phyloP scores from a whole-genome alignment of 768 basidiomycete genomes.

The Podaxis sp. region DNA sequence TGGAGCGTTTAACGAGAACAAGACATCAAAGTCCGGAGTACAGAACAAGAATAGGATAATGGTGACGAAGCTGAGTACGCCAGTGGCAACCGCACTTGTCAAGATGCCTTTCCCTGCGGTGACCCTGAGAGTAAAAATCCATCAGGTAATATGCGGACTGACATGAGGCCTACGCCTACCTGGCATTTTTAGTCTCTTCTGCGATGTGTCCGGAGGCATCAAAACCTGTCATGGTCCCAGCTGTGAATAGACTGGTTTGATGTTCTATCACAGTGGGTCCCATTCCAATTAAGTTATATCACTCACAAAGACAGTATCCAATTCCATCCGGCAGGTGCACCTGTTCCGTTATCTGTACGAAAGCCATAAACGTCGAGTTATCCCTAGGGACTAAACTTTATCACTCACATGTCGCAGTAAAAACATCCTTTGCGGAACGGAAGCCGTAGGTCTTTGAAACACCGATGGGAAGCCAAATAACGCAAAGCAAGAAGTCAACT shows the following conservation, averaged over 20 bases:
- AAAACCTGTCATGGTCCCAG: constrained; percentile 87
- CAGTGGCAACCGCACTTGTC: constrained; percentile 73
- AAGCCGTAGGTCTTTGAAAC: constrained; percentile 90
- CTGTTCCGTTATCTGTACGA: constrained; percentile 78
- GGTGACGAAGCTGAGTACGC: constrained; percentile 74
- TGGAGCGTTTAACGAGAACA: constrained; percentile 78
- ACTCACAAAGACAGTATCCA: constrained; percentile 83
- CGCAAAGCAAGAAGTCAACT: constrained; percentile 83
- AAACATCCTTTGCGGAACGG: constrained; percentile 78
- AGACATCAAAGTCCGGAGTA: constrained; percentile 70
- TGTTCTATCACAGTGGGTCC: constrained; percentile 8
- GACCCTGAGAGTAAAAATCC: constrained; percentile 40
- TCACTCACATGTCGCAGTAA: constrained; percentile 71
- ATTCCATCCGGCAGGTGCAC: constrained; percentile 85
- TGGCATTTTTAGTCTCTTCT: constrained; percentile 85
- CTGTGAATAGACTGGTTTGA: constrained; percentile 67
- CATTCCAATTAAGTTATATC: background rate
- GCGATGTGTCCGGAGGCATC: constrained; percentile 88
- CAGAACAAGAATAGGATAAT: constrained; percentile 84
- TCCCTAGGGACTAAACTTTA: background rate
- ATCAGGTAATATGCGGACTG: constrained; percentile 2
- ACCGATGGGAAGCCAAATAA: constrained; percentile 92
- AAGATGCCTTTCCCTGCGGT: constrained; percentile 83
- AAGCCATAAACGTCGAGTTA: constrained; percentile 3
- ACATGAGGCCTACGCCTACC: constrained; percentile 28